Base-by-base conservation (phyloP, 164 flowering plant genomes). In the Stephania japonica region DNA sequence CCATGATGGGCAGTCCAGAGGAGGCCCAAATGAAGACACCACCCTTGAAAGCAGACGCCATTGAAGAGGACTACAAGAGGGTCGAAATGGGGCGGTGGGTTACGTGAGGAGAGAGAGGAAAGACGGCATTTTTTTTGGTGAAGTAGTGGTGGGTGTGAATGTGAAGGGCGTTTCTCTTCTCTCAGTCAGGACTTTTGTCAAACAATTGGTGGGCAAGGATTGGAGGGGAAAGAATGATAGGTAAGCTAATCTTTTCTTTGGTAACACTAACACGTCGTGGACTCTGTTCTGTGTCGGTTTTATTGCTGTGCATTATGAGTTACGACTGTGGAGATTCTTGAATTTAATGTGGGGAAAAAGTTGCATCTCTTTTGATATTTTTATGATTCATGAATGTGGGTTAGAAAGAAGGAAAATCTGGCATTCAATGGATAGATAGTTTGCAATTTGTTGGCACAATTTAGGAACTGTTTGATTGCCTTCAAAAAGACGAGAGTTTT, bases 31-130 rank as follows among this genome's bases (percentile, higher is more conserved):
- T n/a, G 19, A 75, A 68, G 49, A 62, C 49, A 26, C 65, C 49
- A 26, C 65, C 56, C 43, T 69, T 75, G 62, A 77, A 53, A 72
- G 79, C 76, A n/a, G n/a, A n/a, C 4, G 38, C 38, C 81, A 78
- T 83, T 63, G 59, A 42, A 73, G 32, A 42, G 71, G 32, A 27
- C 38, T 67, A 7, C 18, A 25, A 32, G 7, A 72, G 53, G 16
- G 43, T 21, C 53, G 14, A 64, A 42, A 25, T 25, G 42, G 3
- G 27, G 24, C 7, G 6, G 6, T 7, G 4, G 38, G 16, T 14
- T 8, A 65, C 12, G 16, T 2, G 4, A 47, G 23, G 63, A 4
- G 56, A 14, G 62, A 56, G 21, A 16, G 14, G 23, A 56, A 56
- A 56, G 38, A n/a, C 21, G 7, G 63, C 63, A 56, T 56, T 56